phyloP scores from a whole-genome alignment of 192 early-diverging fungal genomes.

The Coemansia sp. region DNA sequence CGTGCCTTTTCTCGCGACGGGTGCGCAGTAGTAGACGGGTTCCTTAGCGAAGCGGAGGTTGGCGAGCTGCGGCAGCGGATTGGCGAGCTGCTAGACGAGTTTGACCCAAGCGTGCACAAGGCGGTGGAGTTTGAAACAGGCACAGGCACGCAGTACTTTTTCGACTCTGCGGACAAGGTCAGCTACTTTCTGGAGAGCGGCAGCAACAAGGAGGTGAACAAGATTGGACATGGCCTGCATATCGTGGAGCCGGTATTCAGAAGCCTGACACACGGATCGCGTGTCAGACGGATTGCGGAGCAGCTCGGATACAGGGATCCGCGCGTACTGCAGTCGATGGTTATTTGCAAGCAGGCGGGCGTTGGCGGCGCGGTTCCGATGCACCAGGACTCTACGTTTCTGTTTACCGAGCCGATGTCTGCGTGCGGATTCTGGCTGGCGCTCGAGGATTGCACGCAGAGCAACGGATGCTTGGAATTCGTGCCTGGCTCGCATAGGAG shows the following conservation, averaged over 20 bases:
- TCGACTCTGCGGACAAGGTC: constrained; percentile 78
- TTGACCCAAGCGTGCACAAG: constrained; percentile 70
- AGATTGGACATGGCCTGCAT: constrained; percentile 89
- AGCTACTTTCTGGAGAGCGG: constrained; percentile 85
- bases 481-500: constrained; percentile 81
- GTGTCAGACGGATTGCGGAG: constrained; percentile 58
- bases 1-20: constrained; percentile 27
- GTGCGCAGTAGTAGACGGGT: constrained; percentile 27
- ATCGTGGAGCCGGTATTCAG: constrained; percentile 75
- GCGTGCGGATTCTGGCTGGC: constrained; percentile 91
- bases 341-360: constrained; percentile 80
- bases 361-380: constrained; percentile 71
- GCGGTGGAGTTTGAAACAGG: constrained; percentile 79
- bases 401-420: constrained; percentile 84
- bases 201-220: constrained; percentile 75
- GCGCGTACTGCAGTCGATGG: constrained; percentile 84
- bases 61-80: constrained; percentile 18
- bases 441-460: constrained; percentile 83
- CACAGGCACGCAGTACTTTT: constrained; percentile 87
- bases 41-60: constrained; percentile 18
- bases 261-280: constrained; percentile 60
- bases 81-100: constrained; percentile 60
- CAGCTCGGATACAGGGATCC: constrained; percentile 70
- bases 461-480: constrained; percentile 87
- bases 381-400: constrained; percentile 90